These are phyloP conservation scores for Apophysomyces trapeziformis DNA, from an alignment of 371 early-diverging fungal species.

Conservation along the genomic window DNA sequence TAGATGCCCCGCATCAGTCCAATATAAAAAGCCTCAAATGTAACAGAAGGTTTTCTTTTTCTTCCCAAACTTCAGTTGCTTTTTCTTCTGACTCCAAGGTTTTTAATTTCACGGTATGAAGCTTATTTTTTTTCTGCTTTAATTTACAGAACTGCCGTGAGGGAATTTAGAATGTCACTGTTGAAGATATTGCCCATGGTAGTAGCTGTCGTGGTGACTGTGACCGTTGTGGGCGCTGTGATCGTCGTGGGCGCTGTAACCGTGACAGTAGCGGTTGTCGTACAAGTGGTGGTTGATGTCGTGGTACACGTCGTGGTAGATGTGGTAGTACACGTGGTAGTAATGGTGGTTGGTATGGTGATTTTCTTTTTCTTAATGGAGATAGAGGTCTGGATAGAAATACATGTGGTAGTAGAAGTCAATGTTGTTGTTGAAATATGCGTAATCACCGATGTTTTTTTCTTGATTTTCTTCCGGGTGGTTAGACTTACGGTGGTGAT, in stretches of 20 bases:
- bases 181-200: neutral
- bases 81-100: neutral
- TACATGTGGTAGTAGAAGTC: conserved; percentile 8
- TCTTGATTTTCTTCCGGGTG: conserved; percentile 7
- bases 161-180: neutral
- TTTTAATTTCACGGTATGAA: neutral
- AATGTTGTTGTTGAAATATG: conserved; percentile 7
- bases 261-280: neutral
- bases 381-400: conserved; percentile 8
- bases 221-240: neutral
- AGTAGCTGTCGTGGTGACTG: neutral
- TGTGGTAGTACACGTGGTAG: neutral
- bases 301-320: neutral
- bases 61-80: neutral
- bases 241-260: neutral
- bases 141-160: neutral
- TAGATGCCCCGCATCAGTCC: too few species aligned
- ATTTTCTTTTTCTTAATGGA: conserved; percentile 6
- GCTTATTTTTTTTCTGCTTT: neutral
- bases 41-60: neutral
- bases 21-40: too few species aligned
- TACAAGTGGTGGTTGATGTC: neutral
- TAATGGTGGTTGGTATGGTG: neutral
- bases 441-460: conserved; percentile 11
- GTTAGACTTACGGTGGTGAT: conserved; percentile 8